Conservation (phyloP, 2,329 filamentous ascomycete genomes). For the Penicillium griseofulvum region DNA sequence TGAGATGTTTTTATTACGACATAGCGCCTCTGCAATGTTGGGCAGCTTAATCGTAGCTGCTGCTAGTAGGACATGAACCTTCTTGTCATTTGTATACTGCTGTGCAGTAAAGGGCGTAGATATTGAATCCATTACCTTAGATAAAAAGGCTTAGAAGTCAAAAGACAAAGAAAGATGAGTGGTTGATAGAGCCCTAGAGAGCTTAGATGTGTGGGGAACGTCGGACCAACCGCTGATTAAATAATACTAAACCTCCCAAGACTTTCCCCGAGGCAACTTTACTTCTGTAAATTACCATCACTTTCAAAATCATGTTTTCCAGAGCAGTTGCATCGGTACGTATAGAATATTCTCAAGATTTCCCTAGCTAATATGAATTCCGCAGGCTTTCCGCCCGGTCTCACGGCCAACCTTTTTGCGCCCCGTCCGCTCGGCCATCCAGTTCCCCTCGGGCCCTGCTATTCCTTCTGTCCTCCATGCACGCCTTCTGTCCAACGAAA, state of each 20-base stretch:
- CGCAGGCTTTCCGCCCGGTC: slow-evolving; percentile 32
- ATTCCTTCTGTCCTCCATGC: slow-evolving; percentile 38
- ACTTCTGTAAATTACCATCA: slow-evolving; percentile 6
- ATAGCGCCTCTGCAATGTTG: slow-evolving; percentile 56
- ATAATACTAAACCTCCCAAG: slow-evolving; percentile 12
- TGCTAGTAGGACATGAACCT: slow-evolving; percentile 52
- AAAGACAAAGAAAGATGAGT: background rate
- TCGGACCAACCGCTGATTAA: slow-evolving; percentile 16
- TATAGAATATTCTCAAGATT: background rate
- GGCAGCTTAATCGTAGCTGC: slow-evolving; percentile 84
- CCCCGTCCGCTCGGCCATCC: slow-evolving; percentile 16
- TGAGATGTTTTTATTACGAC: slow-evolving; percentile 55
- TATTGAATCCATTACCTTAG: slow-evolving; percentile 6
- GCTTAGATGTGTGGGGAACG: slow-evolving; percentile 12
- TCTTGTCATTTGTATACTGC: slow-evolving; percentile 23
- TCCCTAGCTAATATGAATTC: background rate
- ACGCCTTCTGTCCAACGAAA: slow-evolving; percentile 77
- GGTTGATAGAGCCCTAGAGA: background rate
- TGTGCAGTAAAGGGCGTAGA: slow-evolving; percentile 15
- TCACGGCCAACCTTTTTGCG: slow-evolving; percentile 25
- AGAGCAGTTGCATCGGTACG: slow-evolving; percentile 21
- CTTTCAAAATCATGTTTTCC: slow-evolving; percentile 29
- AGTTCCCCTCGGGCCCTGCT: slow-evolving; percentile 29
- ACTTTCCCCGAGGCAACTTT: slow-evolving; percentile 1
- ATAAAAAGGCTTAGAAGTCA: background rate